Percentiles rank a stretch among this genome's conserved stretches.
These are phyloP conservation scores for Saturnispora sekii DNA, from an alignment of 805 yeast species.

Conservation along the genomic window DNA sequence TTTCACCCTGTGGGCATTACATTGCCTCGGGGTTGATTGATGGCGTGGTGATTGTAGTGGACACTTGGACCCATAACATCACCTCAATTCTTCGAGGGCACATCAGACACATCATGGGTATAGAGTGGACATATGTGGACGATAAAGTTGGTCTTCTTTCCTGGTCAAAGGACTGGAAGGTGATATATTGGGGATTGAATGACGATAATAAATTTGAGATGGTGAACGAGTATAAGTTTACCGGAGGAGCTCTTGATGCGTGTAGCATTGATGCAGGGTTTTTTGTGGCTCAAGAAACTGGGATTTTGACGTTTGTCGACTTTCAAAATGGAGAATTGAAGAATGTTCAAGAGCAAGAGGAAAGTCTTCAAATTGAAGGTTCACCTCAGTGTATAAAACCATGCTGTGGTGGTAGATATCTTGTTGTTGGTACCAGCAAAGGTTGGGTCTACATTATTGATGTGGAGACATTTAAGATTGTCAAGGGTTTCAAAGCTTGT, in stretches of 20 bases:
- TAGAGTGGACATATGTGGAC: slow-evolving; percentile 51
- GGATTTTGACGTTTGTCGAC: slow-evolving; percentile 3
- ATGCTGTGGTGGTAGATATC: slow-evolving; percentile 36
- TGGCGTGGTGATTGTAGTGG: slow-evolving; percentile 68
- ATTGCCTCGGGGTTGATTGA: slow-evolving; percentile 70
- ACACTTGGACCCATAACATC: slow-evolving; percentile 56
- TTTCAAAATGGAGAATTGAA: slow-evolving; percentile 6
- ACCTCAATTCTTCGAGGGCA: slow-evolving; percentile 56
- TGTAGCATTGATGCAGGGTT: slow-evolving; percentile 4
- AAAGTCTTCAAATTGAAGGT: slow-evolving; percentile 8
- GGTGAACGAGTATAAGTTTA: slow-evolving; percentile 7
- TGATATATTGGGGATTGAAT: slow-evolving; percentile 35
- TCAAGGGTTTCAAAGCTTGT: slow-evolving; percentile 43
- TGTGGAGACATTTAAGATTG: slow-evolving; percentile 23
- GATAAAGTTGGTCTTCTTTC: slow-evolving; percentile 44
- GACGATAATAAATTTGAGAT: slow-evolving; percentile 26
- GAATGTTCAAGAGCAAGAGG: slow-evolving; percentile 11
- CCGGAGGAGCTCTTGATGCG: slow-evolving; percentile 12
- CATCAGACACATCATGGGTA: slow-evolving; percentile 58
- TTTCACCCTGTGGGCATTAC: slow-evolving; percentile 72
- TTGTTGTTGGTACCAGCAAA: slow-evolving; percentile 70
- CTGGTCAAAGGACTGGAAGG: slow-evolving; percentile 74
- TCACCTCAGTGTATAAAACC: slow-evolving; percentile 8
- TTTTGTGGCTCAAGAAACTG: slow-evolving; percentile 4
- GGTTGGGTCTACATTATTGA: slow-evolving; percentile 58